Conservation (phyloP, 768 basidiomycete genomes). For the Pleurotus tuoliensis region DNA sequence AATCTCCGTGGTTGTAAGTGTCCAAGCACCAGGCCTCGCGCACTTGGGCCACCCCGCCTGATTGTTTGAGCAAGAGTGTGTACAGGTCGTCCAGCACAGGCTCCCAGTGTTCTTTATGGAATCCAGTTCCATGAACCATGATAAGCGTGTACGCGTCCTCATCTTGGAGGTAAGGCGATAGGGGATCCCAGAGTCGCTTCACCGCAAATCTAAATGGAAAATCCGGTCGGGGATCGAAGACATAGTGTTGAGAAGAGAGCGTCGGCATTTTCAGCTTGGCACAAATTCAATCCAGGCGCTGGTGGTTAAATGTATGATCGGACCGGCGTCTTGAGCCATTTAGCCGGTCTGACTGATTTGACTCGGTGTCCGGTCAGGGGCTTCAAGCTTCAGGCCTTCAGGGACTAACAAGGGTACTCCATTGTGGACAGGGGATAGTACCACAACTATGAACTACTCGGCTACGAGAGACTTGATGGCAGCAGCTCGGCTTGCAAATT, state of each 20-base stretch:
- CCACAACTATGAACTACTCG: not conserved
- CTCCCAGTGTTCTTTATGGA: slow-evolving; percentile 60
- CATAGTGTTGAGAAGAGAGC: slow-evolving; percentile 26
- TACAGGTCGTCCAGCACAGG: slow-evolving; percentile 47
- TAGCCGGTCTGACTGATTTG: not conserved
- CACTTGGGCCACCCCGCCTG: slow-evolving; percentile 25
- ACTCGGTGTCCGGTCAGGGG: not conserved
- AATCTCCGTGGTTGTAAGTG: slow-evolving; percentile 53
- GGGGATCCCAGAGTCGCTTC: slow-evolving; percentile 45
- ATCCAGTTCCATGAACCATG: slow-evolving; percentile 50
- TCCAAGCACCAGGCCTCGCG: slow-evolving; percentile 50
- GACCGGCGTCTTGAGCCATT: not conserved
- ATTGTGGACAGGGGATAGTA: not conserved
- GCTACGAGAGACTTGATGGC: slow-evolving; percentile 1
- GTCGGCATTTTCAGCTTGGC: slow-evolving; percentile 3
- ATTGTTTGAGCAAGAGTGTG: slow-evolving; percentile 16
- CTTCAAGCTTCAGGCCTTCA: not conserved
- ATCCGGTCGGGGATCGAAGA: slow-evolving; percentile 50
- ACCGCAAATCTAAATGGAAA: slow-evolving; percentile 45
- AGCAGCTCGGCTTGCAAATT: slow-evolving; percentile 2
- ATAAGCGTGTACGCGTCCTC: slow-evolving; percentile 41
- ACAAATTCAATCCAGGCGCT: not conserved
- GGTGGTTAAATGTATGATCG: not conserved
- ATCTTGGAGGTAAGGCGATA: slow-evolving; percentile 29
- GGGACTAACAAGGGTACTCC: not conserved